phyloP scores from a whole-genome alignment of 805 yeast species.

The Myxozyma sirexii region DNA sequence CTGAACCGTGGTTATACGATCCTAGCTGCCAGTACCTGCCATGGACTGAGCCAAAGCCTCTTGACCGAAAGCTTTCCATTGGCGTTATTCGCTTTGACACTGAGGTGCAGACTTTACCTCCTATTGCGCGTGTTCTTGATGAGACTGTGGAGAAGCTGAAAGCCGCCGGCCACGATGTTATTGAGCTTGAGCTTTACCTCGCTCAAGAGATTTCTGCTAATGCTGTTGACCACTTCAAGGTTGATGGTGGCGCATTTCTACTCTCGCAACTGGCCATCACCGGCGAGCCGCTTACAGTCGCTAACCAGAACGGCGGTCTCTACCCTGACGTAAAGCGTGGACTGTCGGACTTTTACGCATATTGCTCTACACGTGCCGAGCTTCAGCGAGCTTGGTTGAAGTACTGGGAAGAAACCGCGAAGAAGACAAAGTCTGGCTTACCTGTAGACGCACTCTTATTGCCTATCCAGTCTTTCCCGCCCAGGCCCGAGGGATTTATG shows the following conservation, averaged over 20 bases:
- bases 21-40: slow-evolving; percentile 53
- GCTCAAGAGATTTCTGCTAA: slow-evolving; percentile 30
- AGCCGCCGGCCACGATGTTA: slow-evolving; percentile 58
- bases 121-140: slow-evolving; percentile 57
- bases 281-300: slow-evolving; percentile 32
- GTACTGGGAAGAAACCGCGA: slow-evolving; percentile 29
- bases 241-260: slow-evolving; percentile 31
- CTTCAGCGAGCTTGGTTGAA: slow-evolving; percentile 30
- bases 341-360: slow-evolving; percentile 27
- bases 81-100: slow-evolving; percentile 44
- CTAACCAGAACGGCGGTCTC: slow-evolving; percentile 29
- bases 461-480: slow-evolving; percentile 31
- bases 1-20: slow-evolving; percentile 50
- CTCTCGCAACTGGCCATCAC: slow-evolving; percentile 26
- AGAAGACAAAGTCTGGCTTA: slow-evolving; percentile 26
- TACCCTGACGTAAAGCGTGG: slow-evolving; percentile 32
- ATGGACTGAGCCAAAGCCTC: slow-evolving; percentile 51
- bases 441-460: slow-evolving; percentile 33
- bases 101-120: slow-evolving; percentile 56
- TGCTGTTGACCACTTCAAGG: slow-evolving; percentile 32
- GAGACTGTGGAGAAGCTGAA: slow-evolving; percentile 56
- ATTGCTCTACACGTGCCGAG: slow-evolving; percentile 31
- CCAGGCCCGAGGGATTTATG: slow-evolving; percentile 33
- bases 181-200: slow-evolving; percentile 42
- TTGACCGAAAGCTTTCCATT: slow-evolving; percentile 26